A percentile compares a stretch with the other conserved stretches of the same genome.
Evolutionary conservation across 2,329 filamentous ascomycete genomes (phyloP).

Genomic region (Apiospora koreana): DNA sequence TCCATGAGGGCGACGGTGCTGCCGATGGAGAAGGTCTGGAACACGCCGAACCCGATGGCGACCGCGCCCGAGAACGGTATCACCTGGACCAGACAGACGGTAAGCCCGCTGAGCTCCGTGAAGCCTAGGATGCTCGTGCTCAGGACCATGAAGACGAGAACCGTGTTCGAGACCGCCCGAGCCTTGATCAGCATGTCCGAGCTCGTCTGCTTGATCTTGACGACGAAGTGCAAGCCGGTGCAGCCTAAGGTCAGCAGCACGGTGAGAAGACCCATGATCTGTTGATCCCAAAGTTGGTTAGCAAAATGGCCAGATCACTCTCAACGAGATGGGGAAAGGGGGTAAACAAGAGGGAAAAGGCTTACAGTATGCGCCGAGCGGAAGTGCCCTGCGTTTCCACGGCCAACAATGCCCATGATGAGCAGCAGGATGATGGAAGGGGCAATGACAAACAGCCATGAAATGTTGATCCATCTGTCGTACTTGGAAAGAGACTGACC

Average conservation of each 20-base stretch:
- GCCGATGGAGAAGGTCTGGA: conserved; percentile 24
- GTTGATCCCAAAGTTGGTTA: neutral
- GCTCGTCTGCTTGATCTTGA: conserved; percentile 19
- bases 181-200: conserved; percentile 15
- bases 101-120: conserved; percentile 27
- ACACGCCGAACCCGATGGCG: conserved; percentile 25
- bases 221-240: conserved; percentile 25
- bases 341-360: neutral
- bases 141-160: conserved; percentile 27
- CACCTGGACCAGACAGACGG: conserved; percentile 29
- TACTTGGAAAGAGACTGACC: conserved; percentile 25
- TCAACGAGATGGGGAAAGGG: neutral
- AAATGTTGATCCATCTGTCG: conserved; percentile 25
- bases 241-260: conserved; percentile 27
- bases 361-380: conserved; percentile 32
- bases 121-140: conserved; percentile 30
- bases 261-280: conserved; percentile 32
- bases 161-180: conserved; percentile 25
- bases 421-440: conserved; percentile 27
- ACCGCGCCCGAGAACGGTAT: conserved; percentile 30
- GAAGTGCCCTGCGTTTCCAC: conserved; percentile 27
- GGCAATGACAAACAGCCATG: conserved; percentile 27
- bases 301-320: neutral
- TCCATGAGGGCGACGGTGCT: conserved; percentile 25
- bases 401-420: conserved; percentile 28